Percentiles rank a stretch among this genome's conserved stretches.
Evolutionary conservation across 1,284 basidiomycete genomes (phyloP).

Genomic region (Cutaneotrichosporon dermatis): DNA sequence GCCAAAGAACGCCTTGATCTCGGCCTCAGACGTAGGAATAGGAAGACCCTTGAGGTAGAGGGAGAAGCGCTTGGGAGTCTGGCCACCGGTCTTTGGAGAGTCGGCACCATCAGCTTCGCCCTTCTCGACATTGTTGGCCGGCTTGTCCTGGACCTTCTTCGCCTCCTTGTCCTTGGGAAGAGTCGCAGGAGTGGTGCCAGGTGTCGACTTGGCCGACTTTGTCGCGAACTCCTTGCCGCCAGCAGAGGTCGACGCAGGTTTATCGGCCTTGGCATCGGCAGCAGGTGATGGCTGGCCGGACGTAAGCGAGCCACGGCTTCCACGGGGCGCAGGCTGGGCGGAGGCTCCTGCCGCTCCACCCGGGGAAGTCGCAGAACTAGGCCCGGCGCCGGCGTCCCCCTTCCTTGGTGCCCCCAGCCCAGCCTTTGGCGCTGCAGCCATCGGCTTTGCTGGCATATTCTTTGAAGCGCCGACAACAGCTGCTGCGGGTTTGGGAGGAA

Average conservation of each 20-base stretch:
- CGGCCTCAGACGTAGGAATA: constrained; percentile 59
- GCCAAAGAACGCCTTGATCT: constrained; percentile 69
- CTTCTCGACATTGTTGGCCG: neutral
- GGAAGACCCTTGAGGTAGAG: constrained; percentile 69
- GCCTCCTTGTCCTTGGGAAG: constrained; percentile 55
- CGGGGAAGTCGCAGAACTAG: neutral
- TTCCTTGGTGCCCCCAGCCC: neutral
- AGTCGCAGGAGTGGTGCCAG: constrained; percentile 49
- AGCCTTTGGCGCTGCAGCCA: neutral
- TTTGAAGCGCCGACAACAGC: constrained; percentile 10
- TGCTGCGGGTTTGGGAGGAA: constrained; percentile 44
- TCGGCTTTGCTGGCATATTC: constrained; percentile 10
- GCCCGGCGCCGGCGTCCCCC: neutral
- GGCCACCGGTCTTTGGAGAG: constrained; percentile 62
- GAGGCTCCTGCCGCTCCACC: neutral
- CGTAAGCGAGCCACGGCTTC: neutral
- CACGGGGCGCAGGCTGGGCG: neutral
- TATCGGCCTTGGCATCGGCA: constrained; percentile 2
- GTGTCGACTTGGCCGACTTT: neutral
- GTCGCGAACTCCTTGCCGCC: neutral
- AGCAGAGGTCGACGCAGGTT: neutral
- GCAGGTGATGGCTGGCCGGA: neutral
- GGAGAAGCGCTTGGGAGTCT: constrained; percentile 72
- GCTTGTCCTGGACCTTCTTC: constrained; percentile 25
- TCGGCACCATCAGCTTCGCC: constrained; percentile 46